Conservation (phyloP, 768 basidiomycete species). For the Pleurotus pulmonarius region DNA sequence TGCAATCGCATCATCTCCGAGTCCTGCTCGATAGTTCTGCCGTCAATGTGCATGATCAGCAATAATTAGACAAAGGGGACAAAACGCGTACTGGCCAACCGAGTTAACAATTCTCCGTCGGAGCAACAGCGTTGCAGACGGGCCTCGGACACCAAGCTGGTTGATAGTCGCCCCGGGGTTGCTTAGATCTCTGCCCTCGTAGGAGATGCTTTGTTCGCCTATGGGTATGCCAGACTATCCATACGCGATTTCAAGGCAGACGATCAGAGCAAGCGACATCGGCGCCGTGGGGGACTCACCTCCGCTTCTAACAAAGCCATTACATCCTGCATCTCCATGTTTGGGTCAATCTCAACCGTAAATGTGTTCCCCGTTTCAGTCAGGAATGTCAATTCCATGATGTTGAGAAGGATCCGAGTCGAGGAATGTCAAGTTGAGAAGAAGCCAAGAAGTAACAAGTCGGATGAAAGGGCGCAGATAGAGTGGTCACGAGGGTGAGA, state of each 20-base stretch:
- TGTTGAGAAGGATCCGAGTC: constrained; percentile 7
- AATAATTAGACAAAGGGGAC: background rate
- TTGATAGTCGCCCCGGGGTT: constrained; percentile 67
- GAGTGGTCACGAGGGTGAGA: constrained; percentile 2
- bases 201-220: constrained; percentile 69
- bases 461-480: background rate
- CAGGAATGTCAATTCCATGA: constrained; percentile 72
- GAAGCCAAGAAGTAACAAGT: background rate
- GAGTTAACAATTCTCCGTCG: constrained; percentile 51
- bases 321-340: constrained; percentile 90
- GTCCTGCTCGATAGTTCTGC: constrained; percentile 73
- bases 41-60: background rate
- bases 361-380: constrained; percentile 64
- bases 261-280: background rate
- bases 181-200: constrained; percentile 61
- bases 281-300: constrained; percentile 43
- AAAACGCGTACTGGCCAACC: constrained; percentile 35
- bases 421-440: constrained; percentile 7
- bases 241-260: background rate
- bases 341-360: constrained; percentile 79
- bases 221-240: constrained; percentile 70
- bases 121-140: constrained; percentile 64
- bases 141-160: constrained; percentile 53
- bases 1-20: constrained; percentile 90
- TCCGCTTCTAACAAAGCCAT: constrained; percentile 94